A percentile compares a stretch with the other conserved stretches of the same genome.
These are phyloP conservation scores for Triticum urartu DNA, from an alignment of 176 grass and related monocot species.

Conservation along the genomic window DNA sequence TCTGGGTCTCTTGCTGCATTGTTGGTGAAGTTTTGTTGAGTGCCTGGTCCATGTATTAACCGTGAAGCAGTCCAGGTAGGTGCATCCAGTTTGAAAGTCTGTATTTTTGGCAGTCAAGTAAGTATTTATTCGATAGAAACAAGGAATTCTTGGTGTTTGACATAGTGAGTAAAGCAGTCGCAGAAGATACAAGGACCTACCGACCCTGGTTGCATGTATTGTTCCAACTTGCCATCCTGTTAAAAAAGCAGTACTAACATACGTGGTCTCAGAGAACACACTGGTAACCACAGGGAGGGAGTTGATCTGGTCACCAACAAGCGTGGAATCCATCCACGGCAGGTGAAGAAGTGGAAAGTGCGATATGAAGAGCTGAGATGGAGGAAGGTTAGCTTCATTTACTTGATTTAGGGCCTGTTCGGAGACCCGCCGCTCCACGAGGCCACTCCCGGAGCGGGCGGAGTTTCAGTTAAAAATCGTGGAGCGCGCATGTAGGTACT, in stretches of 20 bases:
- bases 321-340: not conserved
- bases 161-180: not conserved
- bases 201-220: not conserved
- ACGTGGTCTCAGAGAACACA: too few species aligned
- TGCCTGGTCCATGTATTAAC: not conserved
- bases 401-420: too few species aligned
- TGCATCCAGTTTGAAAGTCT: not conserved
- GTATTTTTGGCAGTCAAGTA: not conserved
- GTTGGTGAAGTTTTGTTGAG: not conserved
- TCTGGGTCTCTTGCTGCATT: not conserved
- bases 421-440: too few species aligned
- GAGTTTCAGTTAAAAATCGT: too few species aligned
- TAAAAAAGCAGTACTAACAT: too few species aligned
- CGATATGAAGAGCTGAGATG: too few species aligned
- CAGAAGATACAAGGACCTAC: not conserved
- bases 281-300: not conserved
- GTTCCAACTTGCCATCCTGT: too few species aligned
- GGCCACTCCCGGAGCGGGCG: too few species aligned
- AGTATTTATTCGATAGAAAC: slow-evolving; percentile 16
- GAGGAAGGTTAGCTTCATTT: too few species aligned
- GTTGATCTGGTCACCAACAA: slow-evolving; percentile 2
- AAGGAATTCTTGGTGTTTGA: not conserved
- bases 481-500: too few species aligned
- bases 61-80: not conserved
- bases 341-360: not conserved